Conservation (phyloP, 2,329 filamentous ascomycete species). For the Neonectria punicea region DNA sequence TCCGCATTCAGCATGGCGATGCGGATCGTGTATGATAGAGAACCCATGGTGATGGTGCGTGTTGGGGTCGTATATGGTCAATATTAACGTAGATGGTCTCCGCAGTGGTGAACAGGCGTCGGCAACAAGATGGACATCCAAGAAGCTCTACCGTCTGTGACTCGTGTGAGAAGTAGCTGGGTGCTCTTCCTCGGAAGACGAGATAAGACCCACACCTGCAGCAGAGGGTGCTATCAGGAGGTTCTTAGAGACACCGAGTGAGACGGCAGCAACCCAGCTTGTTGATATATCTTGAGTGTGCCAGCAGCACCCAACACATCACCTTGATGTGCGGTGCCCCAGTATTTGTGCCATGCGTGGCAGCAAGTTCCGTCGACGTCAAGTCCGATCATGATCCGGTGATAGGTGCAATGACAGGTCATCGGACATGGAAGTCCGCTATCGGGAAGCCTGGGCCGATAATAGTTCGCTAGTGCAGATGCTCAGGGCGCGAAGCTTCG, state of each 20-base stretch:
- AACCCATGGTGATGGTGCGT: conserved; percentile 16
- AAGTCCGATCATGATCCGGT: neutral
- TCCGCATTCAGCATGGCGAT: conserved; percentile 40
- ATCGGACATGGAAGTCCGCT: neutral
- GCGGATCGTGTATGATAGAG: conserved; percentile 24
- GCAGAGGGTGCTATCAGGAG: neutral
- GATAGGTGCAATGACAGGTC: neutral
- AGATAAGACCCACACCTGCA: conserved; percentile 1
- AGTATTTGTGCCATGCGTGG: neutral
- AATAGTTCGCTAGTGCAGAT: neutral
- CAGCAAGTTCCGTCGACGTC: neutral
- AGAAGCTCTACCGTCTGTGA: neutral
- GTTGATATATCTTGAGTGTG: neutral
- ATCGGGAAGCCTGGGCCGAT: neutral
- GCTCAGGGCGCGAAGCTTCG: neutral
- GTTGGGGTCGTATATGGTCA: neutral
- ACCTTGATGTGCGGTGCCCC: neutral
- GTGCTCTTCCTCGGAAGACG: neutral
- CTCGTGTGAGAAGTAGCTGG: neutral
- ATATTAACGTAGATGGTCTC: neutral
- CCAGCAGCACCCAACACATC: neutral
- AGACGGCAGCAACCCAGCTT: neutral
- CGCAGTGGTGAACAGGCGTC: neutral
- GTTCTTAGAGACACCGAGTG: neutral
- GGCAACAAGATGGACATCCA: neutral